Conservation (phyloP, 306 rosid genomes). For the Calophaca sinica region DNA sequence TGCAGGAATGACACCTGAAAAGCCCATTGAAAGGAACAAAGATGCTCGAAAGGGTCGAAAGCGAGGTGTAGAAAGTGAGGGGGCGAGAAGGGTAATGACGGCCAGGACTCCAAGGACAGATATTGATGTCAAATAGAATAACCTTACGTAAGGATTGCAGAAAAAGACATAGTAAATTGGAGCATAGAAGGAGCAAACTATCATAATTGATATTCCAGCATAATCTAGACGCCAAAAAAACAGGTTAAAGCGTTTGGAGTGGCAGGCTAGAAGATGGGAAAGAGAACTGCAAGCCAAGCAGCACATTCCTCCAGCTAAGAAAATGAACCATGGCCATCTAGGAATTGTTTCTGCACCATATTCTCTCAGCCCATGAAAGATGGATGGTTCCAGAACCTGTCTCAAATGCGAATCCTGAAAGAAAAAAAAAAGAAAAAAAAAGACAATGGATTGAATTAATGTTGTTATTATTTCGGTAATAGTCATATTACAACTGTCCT, state of each 20-base stretch:
- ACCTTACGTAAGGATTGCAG: conserved; percentile 62
- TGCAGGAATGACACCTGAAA: conserved; percentile 83
- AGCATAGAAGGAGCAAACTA: conserved; percentile 83
- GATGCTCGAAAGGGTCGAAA: conserved; percentile 70
- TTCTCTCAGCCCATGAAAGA: conserved; percentile 43
- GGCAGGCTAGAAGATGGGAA: conserved; percentile 90
- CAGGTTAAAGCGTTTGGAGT: conserved; percentile 73
- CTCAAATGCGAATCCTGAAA: conserved; percentile 58
- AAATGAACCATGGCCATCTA: conserved; percentile 89
- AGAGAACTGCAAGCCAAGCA: conserved; percentile 82
- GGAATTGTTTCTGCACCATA: conserved; percentile 49
- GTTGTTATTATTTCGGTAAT: too few species aligned
- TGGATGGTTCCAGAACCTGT: conserved; percentile 45
- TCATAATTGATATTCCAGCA: conserved; percentile 90
- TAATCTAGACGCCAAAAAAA: conserved; percentile 95
- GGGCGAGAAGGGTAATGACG: conserved; percentile 73
- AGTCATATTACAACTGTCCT: too few species aligned
- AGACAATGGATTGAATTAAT: background rate
- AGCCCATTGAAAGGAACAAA: conserved; percentile 86
- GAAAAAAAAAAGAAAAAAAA: background rate
- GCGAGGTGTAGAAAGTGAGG: conserved; percentile 64
- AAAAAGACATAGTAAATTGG: conserved; percentile 84
- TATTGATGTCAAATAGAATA: conserved; percentile 72
- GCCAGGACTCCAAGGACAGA: conserved; percentile 67
- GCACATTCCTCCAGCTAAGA: conserved; percentile 85